These are phyloP conservation scores for Lactuca saligna DNA, from an alignment of 129 eudicot genomes.

Conservation along the genomic window DNA sequence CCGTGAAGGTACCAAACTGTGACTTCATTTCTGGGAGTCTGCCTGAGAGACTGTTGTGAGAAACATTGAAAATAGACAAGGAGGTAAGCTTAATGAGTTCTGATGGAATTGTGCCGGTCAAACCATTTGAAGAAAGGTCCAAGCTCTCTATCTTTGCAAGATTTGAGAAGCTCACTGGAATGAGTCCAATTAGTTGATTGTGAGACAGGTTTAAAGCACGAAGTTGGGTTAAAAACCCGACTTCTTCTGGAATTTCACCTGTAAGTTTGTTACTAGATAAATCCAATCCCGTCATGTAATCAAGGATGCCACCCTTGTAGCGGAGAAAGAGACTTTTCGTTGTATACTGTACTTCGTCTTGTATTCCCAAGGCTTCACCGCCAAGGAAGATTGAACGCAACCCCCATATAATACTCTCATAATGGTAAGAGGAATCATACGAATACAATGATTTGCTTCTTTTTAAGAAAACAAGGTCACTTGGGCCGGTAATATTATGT, in stretches of 20 bases:
- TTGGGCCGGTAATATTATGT: background rate
- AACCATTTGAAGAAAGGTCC: conserved; percentile 14
- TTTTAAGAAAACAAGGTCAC: background rate
- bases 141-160: conserved; percentile 11
- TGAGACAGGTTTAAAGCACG: conserved; percentile 8
- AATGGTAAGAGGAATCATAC: too few relatives aligned
- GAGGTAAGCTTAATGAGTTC: background rate
- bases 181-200: conserved; percentile 6
- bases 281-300: conserved; percentile 30
- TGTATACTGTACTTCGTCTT: conserved; percentile 18
- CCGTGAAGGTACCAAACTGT: conserved; percentile 12
- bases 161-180: conserved; percentile 24
- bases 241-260: conserved; percentile 22
- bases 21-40: conserved; percentile 21
- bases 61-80: background rate
- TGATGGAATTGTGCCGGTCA: conserved; percentile 8
- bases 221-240: conserved; percentile 16
- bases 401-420: too few relatives aligned
- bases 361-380: background rate
- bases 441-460: too few relatives aligned
- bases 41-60: conserved; percentile 14
- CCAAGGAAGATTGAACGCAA: too few relatives aligned
- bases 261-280: conserved; percentile 22
- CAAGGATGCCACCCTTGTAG: conserved; percentile 20
- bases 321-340: background rate